Conservation (phyloP, 352 stramenopile genomes). For the Globisporangium lucens region DNA sequence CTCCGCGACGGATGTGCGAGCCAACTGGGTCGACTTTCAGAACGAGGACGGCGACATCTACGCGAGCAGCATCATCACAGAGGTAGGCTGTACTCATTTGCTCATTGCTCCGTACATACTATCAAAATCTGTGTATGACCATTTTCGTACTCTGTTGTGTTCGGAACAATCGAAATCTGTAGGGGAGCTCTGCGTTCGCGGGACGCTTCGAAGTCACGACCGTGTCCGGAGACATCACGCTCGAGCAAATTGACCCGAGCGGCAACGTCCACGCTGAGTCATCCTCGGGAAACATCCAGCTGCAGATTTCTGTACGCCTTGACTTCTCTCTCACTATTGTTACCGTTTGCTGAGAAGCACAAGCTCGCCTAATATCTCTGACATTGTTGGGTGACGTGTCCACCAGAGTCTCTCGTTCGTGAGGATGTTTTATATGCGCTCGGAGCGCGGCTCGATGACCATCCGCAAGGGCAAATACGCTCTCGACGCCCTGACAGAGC, state of each 20-base stretch:
- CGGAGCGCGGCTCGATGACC: slow-evolving; percentile 50
- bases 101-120: too few relatives aligned
- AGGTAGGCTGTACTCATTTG: neutral
- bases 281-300: slow-evolving; percentile 51
- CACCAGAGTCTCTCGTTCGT: slow-evolving; percentile 47
- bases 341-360: neutral
- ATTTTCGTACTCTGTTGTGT: neutral
- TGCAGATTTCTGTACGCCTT: slow-evolving; percentile 43
- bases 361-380: neutral
- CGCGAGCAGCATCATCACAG: slow-evolving; percentile 28
- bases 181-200: slow-evolving; percentile 68
- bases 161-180: neutral
- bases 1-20: slow-evolving; percentile 32
- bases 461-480: slow-evolving; percentile 61
- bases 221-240: slow-evolving; percentile 49
- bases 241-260: slow-evolving; percentile 44
- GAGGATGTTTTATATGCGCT: slow-evolving; percentile 66
- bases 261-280: slow-evolving; percentile 68
- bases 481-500: slow-evolving; percentile 36
- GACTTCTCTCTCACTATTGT: too few relatives aligned
- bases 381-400: neutral
- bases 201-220: slow-evolving; percentile 62
- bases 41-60: slow-evolving; percentile 45
- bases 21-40: slow-evolving; percentile 60
- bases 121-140: too few relatives aligned